Percentiles rank a stretch among this genome's conserved stretches.
Conservation (phyloP, 371 early-diverging fungal species). For the Rhizomucor pusillus region DNA sequence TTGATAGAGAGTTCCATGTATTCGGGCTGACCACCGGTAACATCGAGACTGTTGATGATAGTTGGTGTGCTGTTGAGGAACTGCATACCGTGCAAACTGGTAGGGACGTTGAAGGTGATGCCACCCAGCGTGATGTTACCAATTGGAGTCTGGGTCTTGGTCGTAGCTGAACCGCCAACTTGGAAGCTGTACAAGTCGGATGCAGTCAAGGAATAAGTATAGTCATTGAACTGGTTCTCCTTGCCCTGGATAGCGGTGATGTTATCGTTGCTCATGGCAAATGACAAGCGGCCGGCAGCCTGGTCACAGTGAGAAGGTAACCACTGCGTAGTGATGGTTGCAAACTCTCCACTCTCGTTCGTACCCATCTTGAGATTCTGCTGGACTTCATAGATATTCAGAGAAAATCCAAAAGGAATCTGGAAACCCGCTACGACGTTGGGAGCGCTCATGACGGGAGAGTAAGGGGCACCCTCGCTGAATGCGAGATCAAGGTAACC, state of each 20-base stretch:
- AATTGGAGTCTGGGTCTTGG: constrained; percentile 56
- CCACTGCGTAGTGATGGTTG: constrained; percentile 42
- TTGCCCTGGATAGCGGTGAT: constrained; percentile 46
- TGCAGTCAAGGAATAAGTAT: constrained; percentile 48
- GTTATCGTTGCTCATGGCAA: constrained; percentile 43
- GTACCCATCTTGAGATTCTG: constrained; percentile 51
- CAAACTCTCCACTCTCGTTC: constrained; percentile 39
- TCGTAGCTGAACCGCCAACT: constrained; percentile 48
- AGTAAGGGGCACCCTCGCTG: constrained; percentile 45
- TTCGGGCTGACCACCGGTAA: constrained; percentile 52
- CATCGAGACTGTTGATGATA: constrained; percentile 55
- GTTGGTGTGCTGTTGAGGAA: constrained; percentile 59
- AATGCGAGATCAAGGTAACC: constrained; percentile 56
- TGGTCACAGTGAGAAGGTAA: constrained; percentile 46
- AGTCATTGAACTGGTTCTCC: constrained; percentile 43
- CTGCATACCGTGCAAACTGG: constrained; percentile 55
- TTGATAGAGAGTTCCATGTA: constrained; percentile 51
- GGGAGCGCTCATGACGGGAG: constrained; percentile 48
- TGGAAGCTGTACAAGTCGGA: constrained; percentile 41
- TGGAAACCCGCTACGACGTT: constrained; percentile 49
- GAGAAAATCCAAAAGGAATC: constrained; percentile 57
- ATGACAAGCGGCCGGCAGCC: constrained; percentile 42
- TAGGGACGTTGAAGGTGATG: constrained; percentile 55
- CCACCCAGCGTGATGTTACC: constrained; percentile 56
- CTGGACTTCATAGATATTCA: constrained; percentile 53